phyloP scores from a whole-genome alignment of 192 early-diverging fungal species.

The Coemansia sp. region DNA sequence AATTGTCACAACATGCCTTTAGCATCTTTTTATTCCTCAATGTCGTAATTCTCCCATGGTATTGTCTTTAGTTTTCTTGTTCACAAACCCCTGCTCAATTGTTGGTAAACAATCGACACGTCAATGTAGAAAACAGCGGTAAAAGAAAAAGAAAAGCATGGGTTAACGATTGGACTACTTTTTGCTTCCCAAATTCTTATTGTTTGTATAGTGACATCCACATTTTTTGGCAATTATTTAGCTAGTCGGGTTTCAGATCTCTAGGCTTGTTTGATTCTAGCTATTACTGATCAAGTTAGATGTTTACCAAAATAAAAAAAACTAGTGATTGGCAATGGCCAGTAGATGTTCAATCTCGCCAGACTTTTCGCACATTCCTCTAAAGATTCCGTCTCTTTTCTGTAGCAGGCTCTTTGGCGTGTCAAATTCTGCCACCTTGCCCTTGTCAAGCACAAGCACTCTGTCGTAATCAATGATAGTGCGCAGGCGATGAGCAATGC shows the following conservation, averaged over 20 bases:
- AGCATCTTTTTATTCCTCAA: background rate
- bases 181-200: no score
- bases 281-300: no score
- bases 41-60: background rate
- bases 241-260: no score
- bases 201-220: no score
- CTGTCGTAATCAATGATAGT: constrained; percentile 77
- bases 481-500: constrained; percentile 85
- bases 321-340: background rate
- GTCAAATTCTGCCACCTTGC: constrained; percentile 80
- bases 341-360: constrained; percentile 71
- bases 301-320: no score
- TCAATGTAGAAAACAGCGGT: no score
- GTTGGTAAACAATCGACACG: no score
- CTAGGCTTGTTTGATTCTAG: no score
- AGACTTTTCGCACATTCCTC: constrained; percentile 50
- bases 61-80: background rate
- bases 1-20: background rate
- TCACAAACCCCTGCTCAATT: no score
- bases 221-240: no score
- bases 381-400: constrained; percentile 48
- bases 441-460: constrained; percentile 54
- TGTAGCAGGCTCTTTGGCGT: constrained; percentile 70
- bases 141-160: no score
- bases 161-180: no score